Conservation (phyloP, 306 rosid species). For the Pyrus bretschneideri region DNA sequence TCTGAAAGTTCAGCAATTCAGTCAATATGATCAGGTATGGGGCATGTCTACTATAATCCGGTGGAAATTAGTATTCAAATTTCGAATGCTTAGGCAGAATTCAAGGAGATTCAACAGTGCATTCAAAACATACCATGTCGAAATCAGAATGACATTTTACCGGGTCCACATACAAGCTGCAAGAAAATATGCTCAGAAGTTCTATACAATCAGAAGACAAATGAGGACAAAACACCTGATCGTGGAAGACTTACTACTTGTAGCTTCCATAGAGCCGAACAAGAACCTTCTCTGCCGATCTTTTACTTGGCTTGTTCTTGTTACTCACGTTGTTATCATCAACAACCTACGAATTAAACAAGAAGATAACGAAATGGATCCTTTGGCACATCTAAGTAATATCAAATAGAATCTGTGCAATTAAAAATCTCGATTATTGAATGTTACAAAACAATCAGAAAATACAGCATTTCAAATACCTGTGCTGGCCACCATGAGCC, state of each 20-base stretch:
- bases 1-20: slow-evolving; percentile 27
- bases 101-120: slow-evolving; percentile 10
- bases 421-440: background rate
- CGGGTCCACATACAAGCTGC: slow-evolving; percentile 61
- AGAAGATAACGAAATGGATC: background rate
- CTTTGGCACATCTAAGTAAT: background rate
- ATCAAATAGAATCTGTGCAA: background rate
- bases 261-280: slow-evolving; percentile 75
- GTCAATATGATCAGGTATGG: slow-evolving; percentile 1
- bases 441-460: background rate
- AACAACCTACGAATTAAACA: slow-evolving; percentile 45
- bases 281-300: slow-evolving; percentile 28
- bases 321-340: slow-evolving; percentile 26
- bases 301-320: slow-evolving; percentile 26
- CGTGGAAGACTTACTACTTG: slow-evolving; percentile 32
- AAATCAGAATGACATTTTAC: slow-evolving; percentile 43
- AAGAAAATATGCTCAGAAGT: slow-evolving; percentile 10
- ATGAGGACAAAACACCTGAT: slow-evolving; percentile 2
- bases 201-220: background rate
- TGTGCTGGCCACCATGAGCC: slow-evolving; percentile 76
- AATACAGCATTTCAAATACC: slow-evolving; percentile 26
- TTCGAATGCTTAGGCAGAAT: background rate
- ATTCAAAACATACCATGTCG: slow-evolving; percentile 30
- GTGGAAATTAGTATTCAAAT: background rate
- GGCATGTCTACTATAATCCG: background rate